Percentiles rank a stretch among this genome's conserved stretches.
phyloP scores from a whole-genome alignment of 2,329 filamentous ascomycete species.

The Akanthomyces uredinophilus region DNA sequence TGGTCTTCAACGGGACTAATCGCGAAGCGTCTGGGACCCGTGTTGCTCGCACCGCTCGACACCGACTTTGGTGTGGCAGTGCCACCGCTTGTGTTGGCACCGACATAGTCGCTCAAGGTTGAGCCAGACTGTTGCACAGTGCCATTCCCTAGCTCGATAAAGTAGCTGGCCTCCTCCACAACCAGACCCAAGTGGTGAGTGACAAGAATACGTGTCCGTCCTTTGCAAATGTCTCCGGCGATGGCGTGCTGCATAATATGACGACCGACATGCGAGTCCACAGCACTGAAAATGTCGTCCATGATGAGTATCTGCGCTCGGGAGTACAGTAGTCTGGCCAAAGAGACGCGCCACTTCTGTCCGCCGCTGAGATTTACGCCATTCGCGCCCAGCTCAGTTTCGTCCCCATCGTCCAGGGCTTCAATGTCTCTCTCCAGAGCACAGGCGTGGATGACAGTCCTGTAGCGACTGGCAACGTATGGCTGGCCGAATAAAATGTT shows the following conservation, averaged over 20 bases:
- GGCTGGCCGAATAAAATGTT: conserved; percentile 77
- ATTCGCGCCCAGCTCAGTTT: conserved; percentile 77
- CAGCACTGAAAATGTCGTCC: conserved; percentile 79
- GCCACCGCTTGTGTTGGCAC: conserved; percentile 51
- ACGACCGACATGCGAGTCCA: conserved; percentile 75
- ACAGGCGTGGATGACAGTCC: conserved; percentile 64
- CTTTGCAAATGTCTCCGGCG: conserved; percentile 62
- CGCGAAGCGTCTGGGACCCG: neutral
- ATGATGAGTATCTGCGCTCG: conserved; percentile 69
- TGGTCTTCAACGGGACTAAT: no score
- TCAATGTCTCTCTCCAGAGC: conserved; percentile 70
- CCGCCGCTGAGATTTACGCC: conserved; percentile 81
- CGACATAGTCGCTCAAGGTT: conserved; percentile 52
- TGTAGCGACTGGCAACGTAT: conserved; percentile 62
- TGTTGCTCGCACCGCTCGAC: neutral
- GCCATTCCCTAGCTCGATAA: conserved; percentile 68
- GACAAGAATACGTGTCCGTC: conserved; percentile 70
- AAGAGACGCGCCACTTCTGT: conserved; percentile 75
- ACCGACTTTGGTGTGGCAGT: conserved; percentile 35
- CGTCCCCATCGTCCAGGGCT: conserved; percentile 69
- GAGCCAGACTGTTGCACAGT: conserved; percentile 58
- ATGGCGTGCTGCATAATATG: conserved; percentile 75
- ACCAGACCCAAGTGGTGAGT: conserved; percentile 75
- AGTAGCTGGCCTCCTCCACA: conserved; percentile 64
- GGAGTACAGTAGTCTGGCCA: conserved; percentile 76